phyloP scores from a whole-genome alignment of 169 alveolate genomes.

The Cryptosporidium meleagridis region DNA sequence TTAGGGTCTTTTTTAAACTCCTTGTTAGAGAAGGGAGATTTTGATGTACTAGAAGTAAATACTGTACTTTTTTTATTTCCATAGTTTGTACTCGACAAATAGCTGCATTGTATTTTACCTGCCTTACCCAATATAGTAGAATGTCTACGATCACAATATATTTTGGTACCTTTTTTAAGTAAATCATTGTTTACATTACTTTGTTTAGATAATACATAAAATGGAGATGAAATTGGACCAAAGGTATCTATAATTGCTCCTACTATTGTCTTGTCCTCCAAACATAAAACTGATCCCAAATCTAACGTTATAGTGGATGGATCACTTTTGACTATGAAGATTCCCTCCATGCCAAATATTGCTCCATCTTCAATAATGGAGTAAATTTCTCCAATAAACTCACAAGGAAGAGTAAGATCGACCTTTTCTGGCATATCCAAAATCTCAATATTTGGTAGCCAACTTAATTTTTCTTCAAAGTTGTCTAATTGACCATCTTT shows the following conservation, averaged over 20 bases:
- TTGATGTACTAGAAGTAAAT: not conserved
- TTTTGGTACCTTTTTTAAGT: constrained; percentile 35
- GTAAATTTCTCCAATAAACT: constrained; percentile 63
- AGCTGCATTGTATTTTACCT: constrained; percentile 25
- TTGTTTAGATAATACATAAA: constrained; percentile 45
- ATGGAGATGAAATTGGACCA: constrained; percentile 54
- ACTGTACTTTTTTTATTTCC: not conserved
- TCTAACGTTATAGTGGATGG: constrained; percentile 48
- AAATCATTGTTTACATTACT: not conserved
- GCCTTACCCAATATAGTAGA: constrained; percentile 68
- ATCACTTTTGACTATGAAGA: constrained; percentile 44
- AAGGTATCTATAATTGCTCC: constrained; percentile 66
- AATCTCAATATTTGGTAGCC: constrained; percentile 67
- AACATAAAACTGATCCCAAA: constrained; percentile 61
- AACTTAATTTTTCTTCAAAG: constrained; percentile 12
- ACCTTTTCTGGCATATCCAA: constrained; percentile 57
- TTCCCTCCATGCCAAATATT: constrained; percentile 30
- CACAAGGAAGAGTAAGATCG: constrained; percentile 47
- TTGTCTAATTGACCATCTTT: not conserved
- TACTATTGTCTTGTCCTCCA: constrained; percentile 57
- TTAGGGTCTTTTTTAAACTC: constrained; percentile 33
- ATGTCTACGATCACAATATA: constrained; percentile 67
- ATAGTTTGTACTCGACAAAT: constrained; percentile 2
- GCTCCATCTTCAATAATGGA: constrained; percentile 20
- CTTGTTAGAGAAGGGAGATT: constrained; percentile 30